Evolutionary conservation across 306 rosid genomes (phyloP).

Genomic region (Vicia faba): DNA sequence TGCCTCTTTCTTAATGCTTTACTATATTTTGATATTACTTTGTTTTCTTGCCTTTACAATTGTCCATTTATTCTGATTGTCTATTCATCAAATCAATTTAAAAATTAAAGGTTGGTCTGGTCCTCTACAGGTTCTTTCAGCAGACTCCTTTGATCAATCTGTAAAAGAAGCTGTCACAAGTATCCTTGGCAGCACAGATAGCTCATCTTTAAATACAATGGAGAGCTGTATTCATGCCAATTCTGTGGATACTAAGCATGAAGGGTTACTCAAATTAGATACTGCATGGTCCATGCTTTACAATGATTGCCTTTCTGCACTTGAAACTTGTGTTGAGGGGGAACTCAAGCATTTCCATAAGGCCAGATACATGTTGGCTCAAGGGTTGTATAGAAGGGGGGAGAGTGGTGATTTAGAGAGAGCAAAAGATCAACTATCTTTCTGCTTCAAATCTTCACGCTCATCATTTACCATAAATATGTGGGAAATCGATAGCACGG

Average conservation of each 20-base stretch:
- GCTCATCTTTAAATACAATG: conserved; percentile 38
- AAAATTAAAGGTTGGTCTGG: conserved; percentile 25
- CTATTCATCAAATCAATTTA: too few relatives aligned
- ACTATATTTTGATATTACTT: conserved; percentile 20
- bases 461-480: conserved; percentile 95
- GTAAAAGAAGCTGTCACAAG: conserved; percentile 56
- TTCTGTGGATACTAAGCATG: conserved; percentile 57
- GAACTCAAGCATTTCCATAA: conserved; percentile 97
- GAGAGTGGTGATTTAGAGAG: conserved; percentile 71
- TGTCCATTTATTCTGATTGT: conserved; percentile 28
- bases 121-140: conserved; percentile 71
- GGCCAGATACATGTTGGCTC: conserved; percentile 97
- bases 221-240: conserved; percentile 45
- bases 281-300: conserved; percentile 77
- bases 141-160: conserved; percentile 64
- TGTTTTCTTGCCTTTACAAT: conserved; percentile 22
- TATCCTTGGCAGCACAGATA: conserved; percentile 53
- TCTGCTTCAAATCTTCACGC: conserved; percentile 97
- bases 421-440: conserved; percentile 95
- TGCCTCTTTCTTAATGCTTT: conserved; percentile 34
- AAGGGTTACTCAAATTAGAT: conserved; percentile 57
- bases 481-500: conserved; percentile 99
- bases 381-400: conserved; percentile 78
- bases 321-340: conserved; percentile 94
- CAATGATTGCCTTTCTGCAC: conserved; percentile 85